These are phyloP conservation scores for Sergeia podlipaevii DNA, from an alignment of 208 protist genomes.

Conservation along the genomic window DNA sequence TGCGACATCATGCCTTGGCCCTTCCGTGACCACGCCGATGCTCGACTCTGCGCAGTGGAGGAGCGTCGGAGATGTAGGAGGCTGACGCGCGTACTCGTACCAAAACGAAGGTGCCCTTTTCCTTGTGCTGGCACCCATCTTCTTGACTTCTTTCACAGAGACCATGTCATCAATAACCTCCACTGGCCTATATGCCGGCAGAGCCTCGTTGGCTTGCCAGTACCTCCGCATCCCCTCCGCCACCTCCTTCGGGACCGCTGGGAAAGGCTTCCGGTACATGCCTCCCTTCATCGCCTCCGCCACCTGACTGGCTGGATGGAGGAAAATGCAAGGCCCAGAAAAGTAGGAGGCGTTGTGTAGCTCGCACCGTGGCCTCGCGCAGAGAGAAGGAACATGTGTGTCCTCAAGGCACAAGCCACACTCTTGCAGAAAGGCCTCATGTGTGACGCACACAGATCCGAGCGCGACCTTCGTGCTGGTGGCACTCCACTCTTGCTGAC, in stretches of 20 bases:
- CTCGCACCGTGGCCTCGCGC: slow-evolving; percentile 40
- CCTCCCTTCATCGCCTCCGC: slow-evolving; percentile 32
- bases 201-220: slow-evolving; percentile 43
- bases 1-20: slow-evolving; percentile 29
- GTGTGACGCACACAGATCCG: slow-evolving; percentile 60
- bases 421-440: slow-evolving; percentile 38
- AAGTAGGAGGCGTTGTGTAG: slow-evolving; percentile 32
- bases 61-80: slow-evolving; percentile 29
- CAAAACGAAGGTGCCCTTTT: no score
- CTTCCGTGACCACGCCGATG: slow-evolving; percentile 46
- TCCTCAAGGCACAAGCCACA: slow-evolving; percentile 52
- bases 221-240: slow-evolving; percentile 24
- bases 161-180: not conserved
- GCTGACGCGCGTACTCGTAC: slow-evolving; percentile 15
- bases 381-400: slow-evolving; percentile 26
- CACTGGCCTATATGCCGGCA: slow-evolving; percentile 16
- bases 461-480: slow-evolving; percentile 26
- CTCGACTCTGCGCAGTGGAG: slow-evolving; percentile 46
- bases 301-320: slow-evolving; percentile 24
- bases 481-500: slow-evolving; percentile 22
- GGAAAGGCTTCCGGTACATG: slow-evolving; percentile 37
- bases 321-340: slow-evolving; percentile 40
- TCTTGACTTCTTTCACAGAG: not conserved
- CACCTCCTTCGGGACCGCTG: slow-evolving; percentile 23
- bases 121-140: no score